phyloP scores from a whole-genome alignment of 768 basidiomycete genomes.

The Grammothele lineata region DNA sequence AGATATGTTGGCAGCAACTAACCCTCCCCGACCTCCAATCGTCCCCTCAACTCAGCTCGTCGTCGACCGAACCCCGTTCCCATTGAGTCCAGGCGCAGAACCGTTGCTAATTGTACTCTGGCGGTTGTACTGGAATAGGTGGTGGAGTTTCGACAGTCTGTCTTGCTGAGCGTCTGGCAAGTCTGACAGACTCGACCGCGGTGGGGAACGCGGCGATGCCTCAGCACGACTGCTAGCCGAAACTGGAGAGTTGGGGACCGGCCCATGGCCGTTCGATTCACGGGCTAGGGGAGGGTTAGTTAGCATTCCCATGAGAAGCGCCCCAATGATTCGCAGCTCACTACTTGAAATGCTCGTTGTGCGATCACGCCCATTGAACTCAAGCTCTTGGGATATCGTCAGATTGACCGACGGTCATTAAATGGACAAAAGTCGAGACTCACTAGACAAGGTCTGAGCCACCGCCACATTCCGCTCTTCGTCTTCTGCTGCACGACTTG shows the following conservation, averaged over 20 bases:
- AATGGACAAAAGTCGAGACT: not conserved
- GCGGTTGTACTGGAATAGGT: constrained; percentile 74
- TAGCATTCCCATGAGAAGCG: no score
- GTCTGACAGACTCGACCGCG: constrained; percentile 27
- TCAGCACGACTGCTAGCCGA: constrained; percentile 15
- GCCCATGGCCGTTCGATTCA: constrained; percentile 11
- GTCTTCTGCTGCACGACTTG: constrained; percentile 84
- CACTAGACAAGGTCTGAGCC: constrained; percentile 80
- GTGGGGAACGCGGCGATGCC: constrained; percentile 27
- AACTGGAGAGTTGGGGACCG: constrained; percentile 16
- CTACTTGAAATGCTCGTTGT: constrained; percentile 21
- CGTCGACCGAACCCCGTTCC: constrained; percentile 11
- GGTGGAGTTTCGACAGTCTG: constrained; percentile 69
- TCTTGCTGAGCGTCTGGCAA: constrained; percentile 43
- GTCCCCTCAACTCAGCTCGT: not conserved
- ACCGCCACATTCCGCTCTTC: constrained; percentile 75
- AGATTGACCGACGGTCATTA: no score
- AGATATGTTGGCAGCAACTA: constrained; percentile 6
- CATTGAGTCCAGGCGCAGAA: constrained; percentile 30
- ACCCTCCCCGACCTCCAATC: not conserved
- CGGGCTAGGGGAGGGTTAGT: no score
- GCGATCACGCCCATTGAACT: constrained; percentile 41
- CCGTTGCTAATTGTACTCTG: constrained; percentile 54
- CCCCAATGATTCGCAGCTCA: no score
- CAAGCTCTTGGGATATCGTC: constrained; percentile 59